A percentile compares a stretch with the other conserved stretches of the same genome.
Conservation (phyloP, 2,329 filamentous ascomycete genomes). For the Colletotrichum cereale region DNA sequence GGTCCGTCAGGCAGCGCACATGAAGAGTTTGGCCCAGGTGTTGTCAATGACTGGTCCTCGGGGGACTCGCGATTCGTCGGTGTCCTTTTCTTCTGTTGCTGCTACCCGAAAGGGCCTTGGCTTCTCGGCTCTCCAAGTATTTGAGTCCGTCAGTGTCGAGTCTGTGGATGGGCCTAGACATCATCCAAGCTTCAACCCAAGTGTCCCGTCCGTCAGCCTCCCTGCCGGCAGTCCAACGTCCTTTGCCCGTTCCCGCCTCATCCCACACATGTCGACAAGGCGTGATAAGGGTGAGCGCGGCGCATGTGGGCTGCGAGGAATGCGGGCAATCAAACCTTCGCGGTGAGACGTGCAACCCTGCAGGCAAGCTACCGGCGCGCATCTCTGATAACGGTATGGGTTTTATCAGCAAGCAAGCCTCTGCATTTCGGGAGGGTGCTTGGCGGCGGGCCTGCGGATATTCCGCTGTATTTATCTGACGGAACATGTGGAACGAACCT, state of each 20-base stretch:
- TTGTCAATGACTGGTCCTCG: background rate
- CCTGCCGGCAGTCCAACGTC: conserved; percentile 4
- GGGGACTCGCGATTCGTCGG: background rate
- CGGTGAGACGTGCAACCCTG: conserved; percentile 4
- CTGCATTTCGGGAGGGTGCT: background rate
- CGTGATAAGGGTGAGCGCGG: background rate
- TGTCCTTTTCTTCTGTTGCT: background rate
- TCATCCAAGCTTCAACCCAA: background rate
- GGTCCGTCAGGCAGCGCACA: background rate
- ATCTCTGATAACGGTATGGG: background rate
- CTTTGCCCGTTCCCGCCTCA: conserved; percentile 3
- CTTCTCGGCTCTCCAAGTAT: conserved; percentile 4
- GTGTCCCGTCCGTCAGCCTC: conserved; percentile 2
- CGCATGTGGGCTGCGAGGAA: background rate
- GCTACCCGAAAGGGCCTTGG: background rate
- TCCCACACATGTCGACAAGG: background rate
- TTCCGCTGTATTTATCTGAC: background rate
- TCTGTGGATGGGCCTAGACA: conserved; percentile 5
- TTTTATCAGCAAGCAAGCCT: background rate
- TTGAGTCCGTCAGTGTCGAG: conserved; percentile 11
- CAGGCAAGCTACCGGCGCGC: background rate
- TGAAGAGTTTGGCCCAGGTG: background rate
- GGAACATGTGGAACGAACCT: background rate
- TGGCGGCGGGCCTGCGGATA: background rate
- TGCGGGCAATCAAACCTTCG: conserved; percentile 4